A percentile compares a stretch with the other conserved stretches of the same genome.
Evolutionary conservation across 768 basidiomycete species (phyloP).

Genomic region (Boletus rex-veris): DNA sequence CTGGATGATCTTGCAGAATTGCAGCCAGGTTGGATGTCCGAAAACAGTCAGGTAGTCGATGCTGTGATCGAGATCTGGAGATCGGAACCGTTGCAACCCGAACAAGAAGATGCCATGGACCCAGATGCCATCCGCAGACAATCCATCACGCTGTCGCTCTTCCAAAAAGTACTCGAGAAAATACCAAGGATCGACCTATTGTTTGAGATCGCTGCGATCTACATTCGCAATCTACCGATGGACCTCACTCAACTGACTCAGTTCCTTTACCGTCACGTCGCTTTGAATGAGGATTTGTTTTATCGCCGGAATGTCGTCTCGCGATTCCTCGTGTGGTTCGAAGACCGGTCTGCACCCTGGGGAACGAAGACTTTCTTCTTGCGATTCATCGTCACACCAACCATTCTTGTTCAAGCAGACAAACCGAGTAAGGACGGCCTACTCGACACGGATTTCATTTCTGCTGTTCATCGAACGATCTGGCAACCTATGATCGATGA

Average conservation of each 20-base stretch:
- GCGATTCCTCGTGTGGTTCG: constrained; percentile 86
- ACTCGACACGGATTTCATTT: constrained; percentile 68
- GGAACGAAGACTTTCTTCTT: constrained; percentile 76
- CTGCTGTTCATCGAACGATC: constrained; percentile 64
- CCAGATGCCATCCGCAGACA: constrained; percentile 58
- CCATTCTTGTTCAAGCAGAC: constrained; percentile 71
- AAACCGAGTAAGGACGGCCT: constrained; percentile 55
- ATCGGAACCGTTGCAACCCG: constrained; percentile 42
- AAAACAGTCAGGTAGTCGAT: constrained; percentile 65
- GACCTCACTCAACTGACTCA: constrained; percentile 75
- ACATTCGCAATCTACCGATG: constrained; percentile 73
- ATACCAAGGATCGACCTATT: constrained; percentile 82
- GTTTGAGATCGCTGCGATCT: constrained; percentile 83
- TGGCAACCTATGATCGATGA: constrained; percentile 77
- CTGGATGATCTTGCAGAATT: constrained; percentile 71
- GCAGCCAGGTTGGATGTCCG: constrained; percentile 67
- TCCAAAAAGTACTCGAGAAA: constrained; percentile 65
- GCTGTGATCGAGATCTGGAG: constrained; percentile 74
- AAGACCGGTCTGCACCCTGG: constrained; percentile 57
- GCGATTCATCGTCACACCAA: constrained; percentile 85
- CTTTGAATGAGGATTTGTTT: constrained; percentile 60
- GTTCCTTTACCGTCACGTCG: constrained; percentile 86
- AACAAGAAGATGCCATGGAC: constrained; percentile 40
- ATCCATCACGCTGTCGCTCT: constrained; percentile 68
- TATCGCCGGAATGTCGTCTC: constrained; percentile 81